Evolutionary conservation across 208 protist species (phyloP), one percentile per base, ranked within the genome.

Genomic region (Leishmania gerbilli): DNA sequence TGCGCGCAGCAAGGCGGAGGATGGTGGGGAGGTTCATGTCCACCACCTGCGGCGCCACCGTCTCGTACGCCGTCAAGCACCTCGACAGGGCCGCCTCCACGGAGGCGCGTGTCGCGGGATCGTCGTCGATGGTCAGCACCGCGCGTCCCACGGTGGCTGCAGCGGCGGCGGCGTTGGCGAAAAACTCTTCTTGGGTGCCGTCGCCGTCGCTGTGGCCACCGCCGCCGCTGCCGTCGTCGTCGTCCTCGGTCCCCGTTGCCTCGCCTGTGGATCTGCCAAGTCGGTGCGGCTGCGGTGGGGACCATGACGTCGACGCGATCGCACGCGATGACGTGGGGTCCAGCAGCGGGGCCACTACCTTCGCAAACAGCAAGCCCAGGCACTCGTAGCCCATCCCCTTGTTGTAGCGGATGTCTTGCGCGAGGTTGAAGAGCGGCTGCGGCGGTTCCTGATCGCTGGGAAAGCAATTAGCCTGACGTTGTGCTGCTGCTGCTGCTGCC

Each of bases 21-120:
- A 98, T 96, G 24, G 82, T 86, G 56, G 85, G n/a, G 19, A 98
- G 80, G 69, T 96, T 92, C 72, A 90, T 84, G 77, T 98, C 91
- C 76, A 98, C 87, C 64, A 98, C 92, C 80, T 98, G 95, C 74
- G 95, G 95, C 27, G 95, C 95, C n/a, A 98, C 89, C 3, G 84
- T 79, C 71, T 98, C 95, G 83, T 98, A 98, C 21, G 93, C 88
- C 17, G 92, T 82, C 21, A 98, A 79, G 58, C 95, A 98, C 69
- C 69, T 81, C 7, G 95, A 90, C 19, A 97, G 83, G 24, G 91
- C 87, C 34, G 75, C 71, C 55, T 91, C 88, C 8, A 90, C 74
- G n/a, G 79, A 42, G 15, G 49, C 79, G 13, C 80, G 75, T 19
- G 79, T 84, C 6, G 9, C 31, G 2, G 77, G 19, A 31, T 84